Evolutionary conservation across 2,329 filamentous ascomycete species (phyloP), one percentile per base, ranked within the genome.

Genomic region (Monilinia polystroma): DNA sequence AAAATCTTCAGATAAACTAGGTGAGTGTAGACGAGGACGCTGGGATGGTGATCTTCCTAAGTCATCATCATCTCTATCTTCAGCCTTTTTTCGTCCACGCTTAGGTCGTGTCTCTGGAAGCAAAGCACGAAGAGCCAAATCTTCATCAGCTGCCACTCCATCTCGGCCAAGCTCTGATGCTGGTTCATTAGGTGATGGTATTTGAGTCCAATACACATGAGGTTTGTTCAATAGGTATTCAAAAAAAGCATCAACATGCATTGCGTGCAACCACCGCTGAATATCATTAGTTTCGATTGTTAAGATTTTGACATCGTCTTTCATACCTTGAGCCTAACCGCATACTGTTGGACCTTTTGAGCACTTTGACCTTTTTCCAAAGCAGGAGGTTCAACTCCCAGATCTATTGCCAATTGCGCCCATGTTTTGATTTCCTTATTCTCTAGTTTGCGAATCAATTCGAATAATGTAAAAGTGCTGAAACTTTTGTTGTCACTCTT

Each of bases 221-320:
- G 85, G 81, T 70, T 92, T 92, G 59, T 87, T 87, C 69, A 94
- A 83, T 26, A 96, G 85, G 76, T 92, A 97, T 76, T 96, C 92
- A 74, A 97, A 97, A 77, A 97, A 97, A 14, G 92, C 91, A 81
- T 96, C 92, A 63, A 97, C 87, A 76, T 97, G 93, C 90, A 96
- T 94, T 6, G 93, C 93, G 76, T 92, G 92, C 91, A 97, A 95
- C 93, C 93, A 97, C 75, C 94, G 89, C 91, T 91, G 73, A 56
- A 16, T 47, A 57, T 32, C 26, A 38, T 73, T 68, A 74, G 72
- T 54, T 53, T 66, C 18, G n/a, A 41, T 43, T 51, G 41, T 66
- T 23, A 35, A 57, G 47, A 53, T 41, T 35, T 16, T 45, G 32
- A n/a, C n/a, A 43, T 64, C 8, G 12, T 62, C 26, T 43, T 54